A percentile compares a stretch with the other conserved stretches of the same genome.
Evolutionary conservation across 2,329 filamentous ascomycete genomes (phyloP).

Genomic region (Emergomyces africanus): DNA sequence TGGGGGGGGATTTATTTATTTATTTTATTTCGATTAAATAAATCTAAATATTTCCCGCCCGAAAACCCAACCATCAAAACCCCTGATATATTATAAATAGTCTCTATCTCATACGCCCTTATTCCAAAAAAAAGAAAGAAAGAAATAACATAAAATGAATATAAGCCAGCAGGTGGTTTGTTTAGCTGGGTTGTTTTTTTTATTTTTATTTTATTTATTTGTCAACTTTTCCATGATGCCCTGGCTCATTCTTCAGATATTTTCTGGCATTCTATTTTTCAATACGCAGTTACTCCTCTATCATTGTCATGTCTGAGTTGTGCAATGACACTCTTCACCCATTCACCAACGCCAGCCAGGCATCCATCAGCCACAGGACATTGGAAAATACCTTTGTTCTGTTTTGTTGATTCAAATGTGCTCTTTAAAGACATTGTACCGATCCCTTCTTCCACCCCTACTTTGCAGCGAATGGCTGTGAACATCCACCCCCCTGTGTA

Average conservation of each 20-base stretch:
- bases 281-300: background rate
- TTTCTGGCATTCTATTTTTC: background rate
- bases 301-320: no score
- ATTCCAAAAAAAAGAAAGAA: no score
- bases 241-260: background rate
- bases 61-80: background rate
- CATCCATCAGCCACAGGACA: background rate
- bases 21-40: background rate
- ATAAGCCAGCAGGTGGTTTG: background rate
- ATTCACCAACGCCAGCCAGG: background rate
- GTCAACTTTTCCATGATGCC: background rate
- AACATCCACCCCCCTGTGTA: background rate
- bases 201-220: no score
- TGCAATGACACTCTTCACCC: background rate
- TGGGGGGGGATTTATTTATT: background rate
- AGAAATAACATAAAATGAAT: no score
- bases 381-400: background rate
- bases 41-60: background rate
- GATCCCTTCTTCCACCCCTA: background rate
- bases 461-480: background rate
- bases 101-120: no score
- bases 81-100: no score
- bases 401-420: background rate
- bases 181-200: no score
- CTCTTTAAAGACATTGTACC: background rate